Conservation (phyloP, 2,329 filamentous ascomycete species). For the Ceratocystis ficicola region DNA sequence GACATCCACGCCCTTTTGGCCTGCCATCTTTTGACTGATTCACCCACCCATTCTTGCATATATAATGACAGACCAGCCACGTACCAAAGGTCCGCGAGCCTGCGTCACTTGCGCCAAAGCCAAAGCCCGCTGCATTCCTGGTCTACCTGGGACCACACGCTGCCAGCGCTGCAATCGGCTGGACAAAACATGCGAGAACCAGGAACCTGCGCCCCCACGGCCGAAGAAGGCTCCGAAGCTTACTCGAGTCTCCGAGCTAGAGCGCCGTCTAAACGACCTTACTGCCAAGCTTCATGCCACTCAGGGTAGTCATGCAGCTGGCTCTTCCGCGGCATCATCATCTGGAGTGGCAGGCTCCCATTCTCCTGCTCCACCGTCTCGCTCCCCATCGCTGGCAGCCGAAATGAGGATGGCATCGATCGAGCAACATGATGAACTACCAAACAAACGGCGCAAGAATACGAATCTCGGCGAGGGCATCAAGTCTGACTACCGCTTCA, state of each 20-base stretch:
- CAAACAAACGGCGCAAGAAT: not conserved
- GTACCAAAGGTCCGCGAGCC: conserved; percentile 36
- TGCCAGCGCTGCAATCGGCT: conserved; percentile 42
- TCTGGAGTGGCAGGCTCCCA: not conserved
- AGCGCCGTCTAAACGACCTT: conserved; percentile 39
- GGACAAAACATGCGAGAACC: conserved; percentile 36
- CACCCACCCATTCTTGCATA: not conserved
- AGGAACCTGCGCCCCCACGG: conserved; percentile 38
- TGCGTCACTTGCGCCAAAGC: conserved; percentile 41
- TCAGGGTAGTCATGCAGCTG: not conserved
- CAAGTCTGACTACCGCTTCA: not conserved
- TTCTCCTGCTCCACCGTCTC: not conserved
- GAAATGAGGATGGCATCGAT: not conserved
- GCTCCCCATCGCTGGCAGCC: not conserved
- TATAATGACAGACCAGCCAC: conserved; percentile 7
- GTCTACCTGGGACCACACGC: conserved; percentile 31
- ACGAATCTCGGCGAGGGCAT: not conserved
- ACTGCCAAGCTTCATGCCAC: conserved; percentile 32
- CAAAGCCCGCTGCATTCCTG: conserved; percentile 39
- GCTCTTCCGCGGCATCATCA: not conserved
- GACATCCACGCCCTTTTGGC: not conserved
- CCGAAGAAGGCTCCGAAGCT: conserved; percentile 37
- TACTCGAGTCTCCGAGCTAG: conserved; percentile 40
- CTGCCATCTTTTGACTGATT: too few relatives aligned
- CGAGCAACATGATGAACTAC: not conserved